Base-by-base conservation (phyloP, 2,329 filamentous ascomycete species). In the Keithomyces neogunnii region DNA sequence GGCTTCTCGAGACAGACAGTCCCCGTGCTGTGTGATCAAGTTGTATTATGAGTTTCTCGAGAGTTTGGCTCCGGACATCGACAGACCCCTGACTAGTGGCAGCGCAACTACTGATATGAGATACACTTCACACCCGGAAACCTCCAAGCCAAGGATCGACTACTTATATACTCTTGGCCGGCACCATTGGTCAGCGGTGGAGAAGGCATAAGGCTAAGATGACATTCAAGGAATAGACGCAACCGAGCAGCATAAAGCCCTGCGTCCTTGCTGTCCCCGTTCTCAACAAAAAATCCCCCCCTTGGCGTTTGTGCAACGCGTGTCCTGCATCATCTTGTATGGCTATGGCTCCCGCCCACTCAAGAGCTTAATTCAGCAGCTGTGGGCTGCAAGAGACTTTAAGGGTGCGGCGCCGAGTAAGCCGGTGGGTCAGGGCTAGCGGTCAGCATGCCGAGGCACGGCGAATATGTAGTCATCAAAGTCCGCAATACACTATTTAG, bases 391-490 rank as follows among this genome's bases (percentile, higher is more conserved):
- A 5, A n/a, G 8, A 45, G 31, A 38, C 29, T 39, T 19, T 11
- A 45, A 30, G 19, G 13, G 19, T 19, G 19, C 19, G 19, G 19
- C 19, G 19, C 19, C 19, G 19, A 19, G 19, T 19, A 19, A 19
- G 32, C 29, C 36, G 28, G 11, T 32, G 40, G 47, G 39, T 45
- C 38, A 51, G 30, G 13, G 35, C 26, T 38, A 19, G 29, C 39
- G n/a, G 38, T 19, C 6, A 13, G n/a, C 32, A 9, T 47, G 31
- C 51, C 48, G 51, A 50, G 51, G 48, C 45, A n/a, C 48, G 48
- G 51, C 39, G 39, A 50, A 39, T 45, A 40, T 32, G 11, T 40
- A 13, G 39, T 32, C n/a, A 47, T 36, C 13, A 50, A 45, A 33
- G 30, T 47, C 47, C 31, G 47, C 36, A 13, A 4, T 9, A 44